Evolutionary conservation across 169 alveolate species (phyloP).

Genomic region (Plasmodium knowlesi): DNA sequence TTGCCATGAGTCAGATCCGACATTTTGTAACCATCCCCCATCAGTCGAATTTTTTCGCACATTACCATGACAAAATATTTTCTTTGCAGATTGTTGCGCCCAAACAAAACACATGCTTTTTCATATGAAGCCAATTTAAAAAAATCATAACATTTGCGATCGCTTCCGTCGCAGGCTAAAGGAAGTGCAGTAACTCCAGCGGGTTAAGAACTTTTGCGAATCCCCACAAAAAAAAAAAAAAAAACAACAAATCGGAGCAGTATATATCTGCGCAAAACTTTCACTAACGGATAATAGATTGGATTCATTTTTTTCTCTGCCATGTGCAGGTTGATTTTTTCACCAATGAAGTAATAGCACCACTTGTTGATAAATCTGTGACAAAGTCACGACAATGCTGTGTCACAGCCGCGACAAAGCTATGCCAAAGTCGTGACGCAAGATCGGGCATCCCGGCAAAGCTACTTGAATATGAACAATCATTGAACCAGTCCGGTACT

Average conservation of each 20-base stretch:
- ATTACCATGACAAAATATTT: neutral
- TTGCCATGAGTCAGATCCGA: neutral
- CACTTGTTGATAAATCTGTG: neutral
- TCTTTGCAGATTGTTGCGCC: neutral
- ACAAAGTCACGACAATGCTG: too few species aligned
- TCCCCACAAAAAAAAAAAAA: neutral
- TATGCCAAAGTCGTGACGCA: neutral
- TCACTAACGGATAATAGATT: neutral
- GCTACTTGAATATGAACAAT: neutral
- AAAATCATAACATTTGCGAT: neutral
- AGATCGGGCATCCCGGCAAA: neutral
- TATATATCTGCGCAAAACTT: neutral
- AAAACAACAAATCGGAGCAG: neutral
- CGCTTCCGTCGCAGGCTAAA: neutral
- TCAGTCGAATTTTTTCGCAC: neutral
- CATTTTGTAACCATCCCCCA: neutral
- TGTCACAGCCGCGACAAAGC: neutral
- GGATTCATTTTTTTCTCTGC: neutral
- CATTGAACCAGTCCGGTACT: neutral
- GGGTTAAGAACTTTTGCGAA: neutral
- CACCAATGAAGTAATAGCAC: neutral
- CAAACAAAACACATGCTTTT: neutral
- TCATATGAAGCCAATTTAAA: neutral
- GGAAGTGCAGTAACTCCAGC: neutral
- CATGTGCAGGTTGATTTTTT: neutral